Percentiles rank a stretch among this genome's conserved stretches.
phyloP scores from a whole-genome alignment of 2,329 filamentous ascomycete species.

The Albophoma yamanashiensis region DNA sequence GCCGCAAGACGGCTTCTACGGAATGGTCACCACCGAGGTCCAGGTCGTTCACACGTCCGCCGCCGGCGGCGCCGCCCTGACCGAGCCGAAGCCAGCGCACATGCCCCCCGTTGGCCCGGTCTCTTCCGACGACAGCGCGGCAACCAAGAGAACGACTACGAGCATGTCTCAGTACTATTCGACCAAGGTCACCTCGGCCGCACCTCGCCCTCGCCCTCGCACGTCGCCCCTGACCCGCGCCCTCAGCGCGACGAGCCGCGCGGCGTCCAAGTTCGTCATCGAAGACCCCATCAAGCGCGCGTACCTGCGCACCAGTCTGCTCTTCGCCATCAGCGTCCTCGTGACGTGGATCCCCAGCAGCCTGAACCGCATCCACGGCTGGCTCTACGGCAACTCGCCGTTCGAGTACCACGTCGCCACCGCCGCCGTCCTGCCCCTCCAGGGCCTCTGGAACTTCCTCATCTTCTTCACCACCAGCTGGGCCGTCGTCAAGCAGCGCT shows the following conservation, averaged over 20 bases:
- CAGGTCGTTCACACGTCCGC: conserved; percentile 26
- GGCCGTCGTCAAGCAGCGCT: conserved; percentile 12
- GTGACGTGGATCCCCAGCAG: conserved; percentile 57
- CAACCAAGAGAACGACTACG: conserved; percentile 7
- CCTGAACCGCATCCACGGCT: conserved; percentile 62
- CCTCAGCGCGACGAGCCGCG: conserved; percentile 17
- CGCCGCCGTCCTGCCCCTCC: conserved; percentile 62
- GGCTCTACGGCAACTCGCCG: conserved; percentile 40
- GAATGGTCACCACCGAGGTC: conserved; percentile 42
- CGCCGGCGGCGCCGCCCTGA: conserved; percentile 2
- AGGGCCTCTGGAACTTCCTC: conserved; percentile 71
- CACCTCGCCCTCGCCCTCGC: background rate
- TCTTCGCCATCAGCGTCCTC: conserved; percentile 49
- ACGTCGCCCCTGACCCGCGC: conserved; percentile 6
- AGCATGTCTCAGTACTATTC: conserved; percentile 20
- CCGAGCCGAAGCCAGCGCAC: conserved; percentile 13
- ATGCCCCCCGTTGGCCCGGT: conserved; percentile 7
- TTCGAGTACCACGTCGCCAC: conserved; percentile 60
- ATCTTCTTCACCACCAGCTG: conserved; percentile 64
- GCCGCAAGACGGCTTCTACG: conserved; percentile 26
- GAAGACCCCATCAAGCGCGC: conserved; percentile 48
- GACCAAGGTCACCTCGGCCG: conserved; percentile 15
- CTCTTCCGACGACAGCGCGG: conserved; percentile 11
- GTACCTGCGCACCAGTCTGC: conserved; percentile 49
- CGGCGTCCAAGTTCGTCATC: conserved; percentile 20